Percentiles rank a stretch among this genome's conserved stretches.
Conservation (phyloP, 1,284 basidiomycete genomes). For the Violaceomyces palustris region DNA sequence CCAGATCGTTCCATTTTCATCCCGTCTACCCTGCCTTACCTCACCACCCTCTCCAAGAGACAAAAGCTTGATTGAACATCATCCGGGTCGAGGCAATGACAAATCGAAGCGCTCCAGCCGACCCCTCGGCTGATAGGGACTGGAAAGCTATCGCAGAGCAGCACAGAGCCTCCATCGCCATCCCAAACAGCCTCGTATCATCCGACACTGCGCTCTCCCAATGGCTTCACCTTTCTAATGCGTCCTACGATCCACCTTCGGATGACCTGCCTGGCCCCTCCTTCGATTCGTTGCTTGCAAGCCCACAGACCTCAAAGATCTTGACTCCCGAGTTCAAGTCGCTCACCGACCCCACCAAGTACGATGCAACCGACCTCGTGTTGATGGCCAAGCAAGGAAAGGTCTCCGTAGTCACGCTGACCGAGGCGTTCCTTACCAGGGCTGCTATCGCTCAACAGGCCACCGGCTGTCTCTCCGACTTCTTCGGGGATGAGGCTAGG, state of each 20-base stretch:
- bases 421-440: constrained; percentile 10
- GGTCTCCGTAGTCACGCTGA: constrained; percentile 4
- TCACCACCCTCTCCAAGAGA: constrained; percentile 1
- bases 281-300: constrained; percentile 4
- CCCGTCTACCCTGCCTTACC: too few species aligned
- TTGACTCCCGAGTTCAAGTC: constrained; percentile 7
- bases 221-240: constrained; percentile 7
- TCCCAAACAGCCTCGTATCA: constrained; percentile 2
- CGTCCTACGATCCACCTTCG: constrained; percentile 1
- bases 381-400: constrained; percentile 10
- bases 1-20: too few species aligned
- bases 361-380: constrained; percentile 14
- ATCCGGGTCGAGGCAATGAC: neutral
- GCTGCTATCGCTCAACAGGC: constrained; percentile 27
- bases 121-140: constrained; percentile 1
- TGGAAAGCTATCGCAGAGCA: constrained; percentile 13
- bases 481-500: constrained; percentile 10
- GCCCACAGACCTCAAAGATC: constrained; percentile 2
- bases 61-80: constrained; percentile 4
- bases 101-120: neutral
- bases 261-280: constrained; percentile 10
- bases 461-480: constrained; percentile 28
- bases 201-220: constrained; percentile 3
- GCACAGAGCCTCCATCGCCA: constrained; percentile 4
- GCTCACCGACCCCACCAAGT: constrained; percentile 1